Conservation (phyloP, 495 filamentous ascomycete genomes). For the Neurospora sp. region DNA sequence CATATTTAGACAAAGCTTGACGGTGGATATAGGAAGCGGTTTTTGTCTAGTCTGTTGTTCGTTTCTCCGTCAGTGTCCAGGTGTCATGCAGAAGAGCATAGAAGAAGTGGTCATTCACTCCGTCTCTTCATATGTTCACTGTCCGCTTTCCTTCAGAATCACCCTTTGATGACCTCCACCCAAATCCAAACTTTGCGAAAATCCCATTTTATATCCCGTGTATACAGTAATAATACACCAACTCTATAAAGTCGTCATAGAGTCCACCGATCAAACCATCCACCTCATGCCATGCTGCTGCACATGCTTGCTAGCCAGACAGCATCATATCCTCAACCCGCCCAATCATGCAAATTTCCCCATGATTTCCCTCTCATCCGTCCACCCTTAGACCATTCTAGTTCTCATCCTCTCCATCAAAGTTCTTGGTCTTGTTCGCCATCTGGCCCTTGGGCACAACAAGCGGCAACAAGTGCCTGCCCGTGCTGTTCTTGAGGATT, state of each 20-base stretch:
- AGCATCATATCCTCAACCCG: not conserved
- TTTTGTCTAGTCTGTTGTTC: not conserved
- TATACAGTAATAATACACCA: not conserved
- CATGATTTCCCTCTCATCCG: not conserved
- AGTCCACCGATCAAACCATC: not conserved
- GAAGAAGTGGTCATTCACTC: not conserved
- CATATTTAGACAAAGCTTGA: not conserved
- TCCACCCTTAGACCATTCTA: not conserved
- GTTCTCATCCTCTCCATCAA: not conserved
- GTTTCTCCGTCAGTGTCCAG: not conserved
- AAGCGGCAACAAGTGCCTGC: not conserved
- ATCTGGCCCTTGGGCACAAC: not conserved
- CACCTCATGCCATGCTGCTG: not conserved
- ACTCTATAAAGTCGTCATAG: not conserved
- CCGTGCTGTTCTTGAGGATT: conserved; percentile 41
- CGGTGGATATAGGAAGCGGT: not conserved
- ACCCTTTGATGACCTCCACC: not conserved
- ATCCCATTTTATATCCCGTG: not conserved
- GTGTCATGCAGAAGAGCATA: not conserved
- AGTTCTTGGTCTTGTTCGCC: conserved; percentile 1
- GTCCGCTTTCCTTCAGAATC: not conserved
- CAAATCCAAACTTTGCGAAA: not conserved
- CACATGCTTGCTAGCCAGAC: not conserved
- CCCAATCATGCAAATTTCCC: not conserved
- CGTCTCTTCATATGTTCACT: not conserved